Evolutionary conservation across 192 early-diverging fungal genomes (phyloP).

Genomic region (Irineochytrium annulatum): DNA sequence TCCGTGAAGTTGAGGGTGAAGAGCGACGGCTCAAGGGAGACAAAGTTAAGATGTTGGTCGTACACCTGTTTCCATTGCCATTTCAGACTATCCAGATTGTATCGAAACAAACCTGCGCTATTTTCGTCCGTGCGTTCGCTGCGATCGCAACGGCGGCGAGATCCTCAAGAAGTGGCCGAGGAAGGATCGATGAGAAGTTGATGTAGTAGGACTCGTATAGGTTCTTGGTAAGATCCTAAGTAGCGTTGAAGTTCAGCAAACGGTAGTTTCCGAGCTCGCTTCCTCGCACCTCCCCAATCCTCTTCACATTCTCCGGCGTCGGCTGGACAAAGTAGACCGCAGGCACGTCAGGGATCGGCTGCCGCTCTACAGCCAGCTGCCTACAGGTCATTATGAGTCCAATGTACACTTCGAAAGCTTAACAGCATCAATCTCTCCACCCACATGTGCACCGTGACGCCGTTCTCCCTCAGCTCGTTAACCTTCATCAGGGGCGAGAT

Average conservation of each 20-base stretch:
- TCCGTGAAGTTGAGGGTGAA: slow-evolving; percentile 84
- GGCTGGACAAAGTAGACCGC: slow-evolving; percentile 96
- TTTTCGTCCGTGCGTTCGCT: slow-evolving; percentile 68
- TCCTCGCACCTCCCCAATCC: slow-evolving; percentile 65
- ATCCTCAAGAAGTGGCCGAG: slow-evolving; percentile 87
- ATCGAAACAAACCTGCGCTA: slow-evolving; percentile 63
- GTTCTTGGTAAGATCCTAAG: slow-evolving; percentile 80
- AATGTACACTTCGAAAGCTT: slow-evolving; percentile 7
- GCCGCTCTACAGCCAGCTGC: slow-evolving; percentile 76
- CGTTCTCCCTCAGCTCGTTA: slow-evolving; percentile 90
- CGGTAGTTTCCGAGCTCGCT: not conserved
- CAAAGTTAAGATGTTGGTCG: slow-evolving; percentile 96
- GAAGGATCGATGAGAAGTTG: slow-evolving; percentile 87
- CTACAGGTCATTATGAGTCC: slow-evolving; percentile 36
- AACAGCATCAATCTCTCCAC: not conserved
- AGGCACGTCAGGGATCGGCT: slow-evolving; percentile 91
- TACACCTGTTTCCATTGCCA: slow-evolving; percentile 54
- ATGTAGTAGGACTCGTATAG: slow-evolving; percentile 96
- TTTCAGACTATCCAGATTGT: slow-evolving; percentile 3
- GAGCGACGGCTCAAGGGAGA: slow-evolving; percentile 86
- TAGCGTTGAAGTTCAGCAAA: not conserved
- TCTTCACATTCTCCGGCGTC: slow-evolving; percentile 76
- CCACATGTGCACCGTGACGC: slow-evolving; percentile 96
- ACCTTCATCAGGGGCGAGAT: slow-evolving; percentile 97
- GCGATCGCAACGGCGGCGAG: slow-evolving; percentile 79